These are phyloP conservation scores for Copromyces sp. DNA, from an alignment of 495 filamentous ascomycete genomes.

Conservation along the genomic window DNA sequence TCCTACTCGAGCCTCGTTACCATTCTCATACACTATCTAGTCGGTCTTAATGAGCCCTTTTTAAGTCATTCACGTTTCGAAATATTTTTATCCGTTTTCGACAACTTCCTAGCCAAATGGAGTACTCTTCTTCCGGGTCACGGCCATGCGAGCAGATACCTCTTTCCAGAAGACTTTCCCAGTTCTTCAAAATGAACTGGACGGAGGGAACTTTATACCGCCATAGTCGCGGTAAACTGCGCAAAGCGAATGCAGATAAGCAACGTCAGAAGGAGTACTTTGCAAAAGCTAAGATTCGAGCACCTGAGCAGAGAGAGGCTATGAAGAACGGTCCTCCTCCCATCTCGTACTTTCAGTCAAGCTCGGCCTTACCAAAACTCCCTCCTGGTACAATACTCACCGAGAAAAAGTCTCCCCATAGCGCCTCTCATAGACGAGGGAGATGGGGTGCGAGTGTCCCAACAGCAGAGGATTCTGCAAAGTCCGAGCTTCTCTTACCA, in stretches of 20 bases:
- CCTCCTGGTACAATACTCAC: neutral
- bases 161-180: neutral
- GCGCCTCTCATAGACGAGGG: neutral
- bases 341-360: neutral
- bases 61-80: neutral
- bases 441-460: neutral
- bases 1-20: neutral
- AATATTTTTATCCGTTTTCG: neutral
- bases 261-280: conserved; percentile 33
- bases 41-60: neutral
- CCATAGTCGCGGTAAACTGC: conserved; percentile 21
- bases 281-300: conserved; percentile 24
- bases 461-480: neutral
- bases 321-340: conserved; percentile 5
- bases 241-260: conserved; percentile 20
- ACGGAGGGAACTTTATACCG: conserved; percentile 34
- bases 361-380: conserved; percentile 1
- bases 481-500: neutral
- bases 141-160: neutral
- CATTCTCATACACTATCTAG: neutral
- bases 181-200: conserved; percentile 32
- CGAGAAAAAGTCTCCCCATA: neutral
- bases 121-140: neutral
- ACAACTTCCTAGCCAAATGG: neutral
- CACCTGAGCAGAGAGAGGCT: conserved; percentile 8